These are phyloP conservation scores for Pisolithus thermaeus DNA, from an alignment of 1,284 basidiomycete species.

Conservation along the genomic window DNA sequence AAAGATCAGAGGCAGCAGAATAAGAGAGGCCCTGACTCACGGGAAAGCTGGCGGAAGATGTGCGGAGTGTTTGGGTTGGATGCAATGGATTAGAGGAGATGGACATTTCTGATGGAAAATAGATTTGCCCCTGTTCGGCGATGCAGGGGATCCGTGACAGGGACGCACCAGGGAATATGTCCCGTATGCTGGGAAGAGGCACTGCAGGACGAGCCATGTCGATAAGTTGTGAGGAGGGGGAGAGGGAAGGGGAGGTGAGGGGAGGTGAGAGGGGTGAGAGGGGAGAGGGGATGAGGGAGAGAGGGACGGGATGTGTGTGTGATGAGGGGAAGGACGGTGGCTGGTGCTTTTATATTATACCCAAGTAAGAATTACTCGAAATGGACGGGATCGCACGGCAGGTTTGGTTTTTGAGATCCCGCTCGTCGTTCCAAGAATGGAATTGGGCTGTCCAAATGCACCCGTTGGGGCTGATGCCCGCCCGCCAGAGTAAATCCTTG, in stretches of 20 bases:
- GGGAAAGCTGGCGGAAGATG: neutral
- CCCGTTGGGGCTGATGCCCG: slow-evolving; percentile 1
- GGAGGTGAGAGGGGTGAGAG: neutral
- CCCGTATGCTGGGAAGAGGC: slow-evolving; percentile 48
- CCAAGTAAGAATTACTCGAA: neutral
- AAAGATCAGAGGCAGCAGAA: neutral
- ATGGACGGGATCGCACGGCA: slow-evolving; percentile 2
- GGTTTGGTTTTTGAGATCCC: neutral
- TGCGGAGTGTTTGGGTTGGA: neutral
- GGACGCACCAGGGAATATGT: slow-evolving; percentile 49
- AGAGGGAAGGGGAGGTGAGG: neutral
- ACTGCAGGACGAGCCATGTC: slow-evolving; percentile 27
- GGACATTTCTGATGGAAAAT: slow-evolving; percentile 16
- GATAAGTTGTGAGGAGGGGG: neutral
- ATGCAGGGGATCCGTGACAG: neutral
- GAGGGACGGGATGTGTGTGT: neutral
- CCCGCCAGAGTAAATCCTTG: slow-evolving; percentile 1
- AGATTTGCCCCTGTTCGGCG: slow-evolving; percentile 1
- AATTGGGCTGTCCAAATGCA: neutral
- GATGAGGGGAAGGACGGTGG: neutral
- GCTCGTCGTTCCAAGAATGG: neutral
- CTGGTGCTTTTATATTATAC: slow-evolving; percentile 6
- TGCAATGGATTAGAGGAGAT: slow-evolving; percentile 12
- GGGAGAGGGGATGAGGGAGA: neutral
- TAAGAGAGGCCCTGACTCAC: neutral